Percentiles rank a stretch among this genome's conserved stretches.
Evolutionary conservation across 176 grass and related monocot species (phyloP).

Genomic region (Dendrocalamus sinicus): DNA sequence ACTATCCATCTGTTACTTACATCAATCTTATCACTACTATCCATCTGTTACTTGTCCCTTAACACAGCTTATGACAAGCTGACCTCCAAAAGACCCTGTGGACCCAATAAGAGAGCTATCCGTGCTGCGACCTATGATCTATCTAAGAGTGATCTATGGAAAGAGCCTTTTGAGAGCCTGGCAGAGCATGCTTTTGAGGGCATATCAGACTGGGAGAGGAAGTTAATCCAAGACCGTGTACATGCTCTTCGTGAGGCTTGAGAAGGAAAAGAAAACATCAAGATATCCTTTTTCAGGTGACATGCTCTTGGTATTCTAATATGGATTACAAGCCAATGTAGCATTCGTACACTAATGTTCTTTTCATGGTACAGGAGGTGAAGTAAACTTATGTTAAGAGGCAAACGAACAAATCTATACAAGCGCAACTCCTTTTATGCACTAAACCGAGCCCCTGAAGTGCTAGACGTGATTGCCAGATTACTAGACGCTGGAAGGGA

Average conservation of each 20-base stretch:
- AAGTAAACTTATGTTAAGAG: neutral
- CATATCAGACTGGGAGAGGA: conserved; percentile 70
- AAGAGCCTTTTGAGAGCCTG: conserved; percentile 83
- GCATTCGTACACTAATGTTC: neutral
- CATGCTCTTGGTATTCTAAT: neutral
- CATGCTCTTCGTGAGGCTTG: conserved; percentile 54
- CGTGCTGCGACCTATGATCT: conserved; percentile 74
- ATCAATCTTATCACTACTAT: neutral
- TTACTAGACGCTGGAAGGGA: neutral
- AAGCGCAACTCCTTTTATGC: neutral
- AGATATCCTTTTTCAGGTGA: neutral
- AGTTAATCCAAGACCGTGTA: conserved; percentile 64
- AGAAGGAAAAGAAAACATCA: conserved; percentile 19
- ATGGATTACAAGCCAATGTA: neutral
- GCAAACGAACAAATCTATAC: neutral
- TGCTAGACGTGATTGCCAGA: neutral
- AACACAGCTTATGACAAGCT: conserved; percentile 68
- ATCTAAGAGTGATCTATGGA: conserved; percentile 74
- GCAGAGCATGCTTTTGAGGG: conserved; percentile 72
- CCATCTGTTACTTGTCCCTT: conserved; percentile 51
- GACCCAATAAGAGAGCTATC: conserved; percentile 80
- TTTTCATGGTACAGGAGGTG: neutral
- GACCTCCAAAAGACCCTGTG: conserved; percentile 73
- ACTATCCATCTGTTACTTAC: conserved; percentile 14
- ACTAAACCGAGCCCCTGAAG: neutral